These are phyloP conservation scores for Picea abies DNA, from an alignment of 83 land plant species.

Conservation along the genomic window DNA sequence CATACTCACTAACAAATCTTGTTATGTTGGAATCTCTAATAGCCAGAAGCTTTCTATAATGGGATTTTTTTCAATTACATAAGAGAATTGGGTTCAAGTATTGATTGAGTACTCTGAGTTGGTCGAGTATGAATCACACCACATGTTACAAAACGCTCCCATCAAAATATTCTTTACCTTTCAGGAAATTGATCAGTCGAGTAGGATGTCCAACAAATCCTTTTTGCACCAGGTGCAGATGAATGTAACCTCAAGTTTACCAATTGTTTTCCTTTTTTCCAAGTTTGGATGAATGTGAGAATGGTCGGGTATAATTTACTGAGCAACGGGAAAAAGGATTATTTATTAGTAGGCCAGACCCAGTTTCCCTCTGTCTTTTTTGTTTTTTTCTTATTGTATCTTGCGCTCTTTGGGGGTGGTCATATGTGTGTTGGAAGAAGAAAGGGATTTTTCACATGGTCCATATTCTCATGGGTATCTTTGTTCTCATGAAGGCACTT, in stretches of 20 bases:
- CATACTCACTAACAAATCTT: constrained; percentile 16
- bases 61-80: constrained; percentile 22
- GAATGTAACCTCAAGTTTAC: constrained; percentile 41
- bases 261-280: constrained; percentile 28
- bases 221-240: constrained; percentile 13
- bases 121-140: neutral
- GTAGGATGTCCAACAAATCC: neutral
- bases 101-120: constrained; percentile 16
- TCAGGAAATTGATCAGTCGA: neutral
- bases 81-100: constrained; percentile 10
- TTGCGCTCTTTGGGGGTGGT: constrained; percentile 24
- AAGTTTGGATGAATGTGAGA: constrained; percentile 38
- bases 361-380: constrained; percentile 34
- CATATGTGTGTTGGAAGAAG: constrained; percentile 19
- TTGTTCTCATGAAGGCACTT: constrained; percentile 43
- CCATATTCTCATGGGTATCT: constrained; percentile 44
- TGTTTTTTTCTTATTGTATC: constrained; percentile 14
- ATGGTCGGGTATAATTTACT: constrained; percentile 39
- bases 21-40: neutral
- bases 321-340: constrained; percentile 29
- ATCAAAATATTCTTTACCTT: neutral
- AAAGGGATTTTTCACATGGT: constrained; percentile 23
- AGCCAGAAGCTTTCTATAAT: constrained; percentile 9
- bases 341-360: constrained; percentile 32
- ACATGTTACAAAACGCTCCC: neutral